phyloP scores from a whole-genome alignment of 2,329 filamentous ascomycete genomes.

The Annulohypoxylon truncatum region DNA sequence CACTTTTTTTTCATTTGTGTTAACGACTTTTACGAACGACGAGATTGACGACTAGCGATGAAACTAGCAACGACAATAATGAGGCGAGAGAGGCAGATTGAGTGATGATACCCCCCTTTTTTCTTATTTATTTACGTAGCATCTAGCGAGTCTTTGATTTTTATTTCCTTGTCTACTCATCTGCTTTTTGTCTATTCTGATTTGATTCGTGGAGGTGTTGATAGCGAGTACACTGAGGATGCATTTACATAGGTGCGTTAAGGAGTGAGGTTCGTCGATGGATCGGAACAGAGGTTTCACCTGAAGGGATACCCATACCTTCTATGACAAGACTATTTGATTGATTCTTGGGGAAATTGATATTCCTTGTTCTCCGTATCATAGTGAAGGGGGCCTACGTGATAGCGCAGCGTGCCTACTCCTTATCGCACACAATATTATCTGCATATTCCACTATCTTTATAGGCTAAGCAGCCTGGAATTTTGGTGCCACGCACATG shows the following conservation, averaged over 20 bases:
- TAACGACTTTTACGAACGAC: slow-evolving; percentile 19
- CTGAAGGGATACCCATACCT: no score
- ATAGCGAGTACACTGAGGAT: slow-evolving; percentile 1
- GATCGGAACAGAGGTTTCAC: background rate
- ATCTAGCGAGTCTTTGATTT: slow-evolving; percentile 35
- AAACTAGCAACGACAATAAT: slow-evolving; percentile 9
- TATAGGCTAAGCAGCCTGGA: no score
- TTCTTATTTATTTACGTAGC: slow-evolving; percentile 10
- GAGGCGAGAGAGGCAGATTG: slow-evolving; percentile 34
- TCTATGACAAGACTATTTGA: background rate
- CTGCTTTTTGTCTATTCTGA: background rate
- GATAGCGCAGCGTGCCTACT: background rate
- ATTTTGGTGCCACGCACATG: background rate
- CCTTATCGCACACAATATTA: background rate
- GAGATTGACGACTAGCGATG: slow-evolving; percentile 24
- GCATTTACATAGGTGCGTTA: background rate
- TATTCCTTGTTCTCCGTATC: background rate
- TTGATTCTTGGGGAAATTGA: slow-evolving; percentile 1
- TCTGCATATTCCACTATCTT: background rate
- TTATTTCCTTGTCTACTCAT: background rate
- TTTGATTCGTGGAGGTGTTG: background rate
- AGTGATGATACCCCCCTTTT: slow-evolving; percentile 34
- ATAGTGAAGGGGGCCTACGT: background rate
- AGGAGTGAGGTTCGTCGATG: background rate
- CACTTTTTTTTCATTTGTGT: slow-evolving; percentile 10